Percentiles rank a stretch among this genome's conserved stretches.
Evolutionary conservation across 129 eudicot genomes (phyloP).

Genomic region (Artemisia annua): DNA sequence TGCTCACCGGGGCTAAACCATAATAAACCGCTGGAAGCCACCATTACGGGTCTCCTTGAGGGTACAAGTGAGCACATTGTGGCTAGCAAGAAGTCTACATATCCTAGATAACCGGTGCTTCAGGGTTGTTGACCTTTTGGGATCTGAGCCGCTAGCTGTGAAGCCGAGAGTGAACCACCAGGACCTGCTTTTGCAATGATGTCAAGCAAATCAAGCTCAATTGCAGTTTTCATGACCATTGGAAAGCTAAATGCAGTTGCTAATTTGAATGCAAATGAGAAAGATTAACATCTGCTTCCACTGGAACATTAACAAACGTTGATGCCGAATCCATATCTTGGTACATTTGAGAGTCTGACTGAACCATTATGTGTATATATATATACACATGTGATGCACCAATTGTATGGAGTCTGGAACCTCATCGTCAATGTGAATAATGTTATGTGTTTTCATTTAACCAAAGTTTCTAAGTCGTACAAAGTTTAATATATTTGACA

Average conservation of each 20-base stretch:
- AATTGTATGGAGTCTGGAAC: background rate
- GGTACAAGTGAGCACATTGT: conserved; percentile 39
- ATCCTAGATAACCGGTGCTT: conserved; percentile 36
- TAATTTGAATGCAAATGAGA: conserved; percentile 33
- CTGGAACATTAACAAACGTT: background rate
- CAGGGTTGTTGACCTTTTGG: conserved; percentile 30
- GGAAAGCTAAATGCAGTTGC: conserved; percentile 34
- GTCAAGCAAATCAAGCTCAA: conserved; percentile 42
- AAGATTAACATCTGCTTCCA: conserved; percentile 24
- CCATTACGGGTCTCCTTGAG: conserved; percentile 40
- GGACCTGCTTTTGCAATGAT: conserved; percentile 35
- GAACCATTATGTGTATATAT: background rate
- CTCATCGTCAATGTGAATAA: background rate
- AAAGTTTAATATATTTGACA: too few species aligned
- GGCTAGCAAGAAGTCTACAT: conserved; percentile 37
- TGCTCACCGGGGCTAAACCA: conserved; percentile 74
- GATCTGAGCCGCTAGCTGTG: conserved; percentile 30
- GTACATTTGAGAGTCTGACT: background rate
- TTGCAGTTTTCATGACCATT: conserved; percentile 37
- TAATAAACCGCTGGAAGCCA: conserved; percentile 63
- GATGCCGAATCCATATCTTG: conserved; percentile 28
- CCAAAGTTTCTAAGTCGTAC: too few species aligned
- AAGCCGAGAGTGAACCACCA: conserved; percentile 26
- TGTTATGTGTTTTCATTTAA: too few species aligned
- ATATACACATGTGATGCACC: background rate